Evolutionary conservation across 768 basidiomycete genomes (phyloP).

Genomic region (Amanita pallidorosea): DNA sequence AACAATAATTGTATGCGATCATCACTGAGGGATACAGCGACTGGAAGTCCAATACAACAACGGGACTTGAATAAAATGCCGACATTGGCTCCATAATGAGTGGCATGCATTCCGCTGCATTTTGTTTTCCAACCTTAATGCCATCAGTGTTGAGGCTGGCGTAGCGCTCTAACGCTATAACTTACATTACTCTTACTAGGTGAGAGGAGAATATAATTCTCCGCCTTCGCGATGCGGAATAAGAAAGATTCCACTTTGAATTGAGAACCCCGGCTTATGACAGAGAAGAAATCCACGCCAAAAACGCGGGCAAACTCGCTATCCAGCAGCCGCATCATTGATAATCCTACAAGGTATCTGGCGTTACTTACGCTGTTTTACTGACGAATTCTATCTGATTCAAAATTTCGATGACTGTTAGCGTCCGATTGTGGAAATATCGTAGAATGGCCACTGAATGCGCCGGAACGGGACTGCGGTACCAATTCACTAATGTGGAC

Average conservation of each 20-base stretch:
- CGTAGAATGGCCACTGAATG: slow-evolving; percentile 45
- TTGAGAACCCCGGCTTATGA: slow-evolving; percentile 90
- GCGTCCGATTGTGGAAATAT: slow-evolving; percentile 56
- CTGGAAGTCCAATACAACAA: slow-evolving; percentile 93
- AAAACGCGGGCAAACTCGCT: slow-evolving; percentile 98
- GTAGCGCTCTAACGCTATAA: slow-evolving; percentile 2
- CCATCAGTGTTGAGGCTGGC: not conserved
- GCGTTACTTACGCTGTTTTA: slow-evolving; percentile 69
- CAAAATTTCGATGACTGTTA: slow-evolving; percentile 68
- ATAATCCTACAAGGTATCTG: not conserved
- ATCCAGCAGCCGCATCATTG: not conserved
- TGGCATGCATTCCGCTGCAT: slow-evolving; percentile 93
- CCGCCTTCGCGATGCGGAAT: slow-evolving; percentile 95
- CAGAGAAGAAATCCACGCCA: slow-evolving; percentile 94
- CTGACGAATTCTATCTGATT: slow-evolving; percentile 75
- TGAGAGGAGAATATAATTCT: slow-evolving; percentile 83
- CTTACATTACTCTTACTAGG: slow-evolving; percentile 79
- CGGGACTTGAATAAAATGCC: slow-evolving; percentile 85
- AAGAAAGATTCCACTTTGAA: slow-evolving; percentile 99
- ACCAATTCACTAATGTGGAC: slow-evolving; percentile 59
- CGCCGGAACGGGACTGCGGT: slow-evolving; percentile 42
- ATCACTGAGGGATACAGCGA: slow-evolving; percentile 95
- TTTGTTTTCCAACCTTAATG: slow-evolving; percentile 83
- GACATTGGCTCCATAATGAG: slow-evolving; percentile 93
- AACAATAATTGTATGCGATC: slow-evolving; percentile 98